Base-by-base conservation (phyloP, 164 flowering plant genomes). In the Sedum album region DNA sequence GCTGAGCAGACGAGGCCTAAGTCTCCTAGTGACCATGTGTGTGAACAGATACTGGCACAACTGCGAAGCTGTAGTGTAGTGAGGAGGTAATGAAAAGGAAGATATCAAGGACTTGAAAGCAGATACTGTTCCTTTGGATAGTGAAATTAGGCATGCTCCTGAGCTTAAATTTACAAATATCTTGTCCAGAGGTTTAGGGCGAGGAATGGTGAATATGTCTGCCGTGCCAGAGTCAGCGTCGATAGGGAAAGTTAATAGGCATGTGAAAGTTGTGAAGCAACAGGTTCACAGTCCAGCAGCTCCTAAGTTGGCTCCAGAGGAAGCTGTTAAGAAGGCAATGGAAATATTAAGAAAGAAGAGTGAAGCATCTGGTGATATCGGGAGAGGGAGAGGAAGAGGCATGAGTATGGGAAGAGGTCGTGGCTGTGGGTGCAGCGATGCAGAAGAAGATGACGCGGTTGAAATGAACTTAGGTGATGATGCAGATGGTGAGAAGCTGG, bases 381-480 rank as follows among this genome's bases (percentile, higher is more conserved):
- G 64, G 13, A 74, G 82, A 26, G 60, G 74, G 1, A 23, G 25
- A 49, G 55, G 25, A 0, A 68, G 70, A 35, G 73, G 79, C 0
- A 20, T 41, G 70, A 26, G 31, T 73, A 28, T 60, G 35, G 70
- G 69, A 15, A 39, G 62, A 23, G 69, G 66, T 0, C 15, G 49
- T 28, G 64, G 61, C 60, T 76, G 81, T 6, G 42, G 76, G 44
- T 73, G 79, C 13, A 39, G 71, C 21, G 74, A 68, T 25, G 68
- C 67, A 31, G 83, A 81, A 5, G 82, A 76, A 1, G 85, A 86
- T 60, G 64, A 76, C 71, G 83, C 75, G 7, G 88, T 74, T 76
- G 92, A 76, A 35, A 78, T 81, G 28, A 74, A 42, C 57, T 73
- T 78, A 55, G 90, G 86, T 2, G 85, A 86, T n/a, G n/a, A n/a